Conservation (phyloP, 192 early-diverging fungal species). For the Umbelopsis sp. region DNA sequence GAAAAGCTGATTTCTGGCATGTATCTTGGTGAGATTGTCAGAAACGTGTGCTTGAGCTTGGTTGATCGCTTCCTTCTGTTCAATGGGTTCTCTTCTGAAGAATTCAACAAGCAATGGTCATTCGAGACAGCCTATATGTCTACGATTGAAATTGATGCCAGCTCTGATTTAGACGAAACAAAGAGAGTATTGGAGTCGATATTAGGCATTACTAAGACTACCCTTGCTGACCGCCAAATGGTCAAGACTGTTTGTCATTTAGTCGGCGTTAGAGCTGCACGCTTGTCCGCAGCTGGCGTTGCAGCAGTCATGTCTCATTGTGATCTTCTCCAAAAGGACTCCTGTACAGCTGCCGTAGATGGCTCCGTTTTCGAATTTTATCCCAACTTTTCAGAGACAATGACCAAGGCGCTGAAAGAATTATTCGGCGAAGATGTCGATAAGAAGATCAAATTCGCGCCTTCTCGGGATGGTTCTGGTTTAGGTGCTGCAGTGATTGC, state of each 20-base stretch:
- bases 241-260: slow-evolving; percentile 77
- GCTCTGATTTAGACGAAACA: slow-evolving; percentile 62
- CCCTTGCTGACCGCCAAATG: slow-evolving; percentile 75
- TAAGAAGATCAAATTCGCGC: slow-evolving; percentile 68
- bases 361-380: slow-evolving; percentile 79
- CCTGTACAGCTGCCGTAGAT: slow-evolving; percentile 54
- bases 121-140: slow-evolving; percentile 82
- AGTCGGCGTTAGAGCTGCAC: slow-evolving; percentile 83
- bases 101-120: slow-evolving; percentile 69
- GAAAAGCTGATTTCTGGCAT: slow-evolving; percentile 96
- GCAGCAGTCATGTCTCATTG: slow-evolving; percentile 71
- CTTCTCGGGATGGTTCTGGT: slow-evolving; percentile 84
- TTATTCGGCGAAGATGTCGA: slow-evolving; percentile 66
- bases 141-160: slow-evolving; percentile 67
- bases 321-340: slow-evolving; percentile 25
- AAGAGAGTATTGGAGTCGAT: slow-evolving; percentile 72
- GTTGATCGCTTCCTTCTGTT: slow-evolving; percentile 80
- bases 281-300: slow-evolving; percentile 72
- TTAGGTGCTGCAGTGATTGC: slow-evolving; percentile 69
- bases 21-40: slow-evolving; percentile 90
- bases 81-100: slow-evolving; percentile 57
- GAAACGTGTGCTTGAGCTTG: slow-evolving; percentile 77
- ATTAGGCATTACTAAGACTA: slow-evolving; percentile 66
- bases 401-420: slow-evolving; percentile 76
- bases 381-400: slow-evolving; percentile 74